These are phyloP conservation scores for Hygrophorus pudorinus DNA, from an alignment of 768 basidiomycete genomes.

Conservation along the genomic window DNA sequence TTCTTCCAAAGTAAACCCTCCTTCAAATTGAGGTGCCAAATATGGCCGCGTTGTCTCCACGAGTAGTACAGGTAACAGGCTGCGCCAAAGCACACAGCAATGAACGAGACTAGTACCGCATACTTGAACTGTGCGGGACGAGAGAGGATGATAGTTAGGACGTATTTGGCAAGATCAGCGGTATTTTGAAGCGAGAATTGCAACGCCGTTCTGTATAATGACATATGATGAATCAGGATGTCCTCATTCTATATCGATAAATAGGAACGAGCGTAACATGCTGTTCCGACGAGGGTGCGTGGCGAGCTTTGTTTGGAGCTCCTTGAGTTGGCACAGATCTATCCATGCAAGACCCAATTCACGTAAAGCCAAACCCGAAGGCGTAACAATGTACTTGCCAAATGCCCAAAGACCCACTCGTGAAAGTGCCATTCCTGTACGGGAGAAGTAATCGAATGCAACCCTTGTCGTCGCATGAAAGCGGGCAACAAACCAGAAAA, in stretches of 20 bases:
- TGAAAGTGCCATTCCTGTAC: slow-evolving; percentile 33
- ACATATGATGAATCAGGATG: too few species aligned
- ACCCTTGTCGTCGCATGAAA: too few species aligned
- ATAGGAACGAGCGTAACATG: not conserved
- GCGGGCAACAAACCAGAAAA: slow-evolving; percentile 25
- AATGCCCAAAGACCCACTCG: slow-evolving; percentile 43
- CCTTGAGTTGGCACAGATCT: slow-evolving; percentile 38
- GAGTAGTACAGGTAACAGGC: slow-evolving; percentile 21
- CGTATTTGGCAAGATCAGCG: slow-evolving; percentile 7
- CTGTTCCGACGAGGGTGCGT: slow-evolving; percentile 35
- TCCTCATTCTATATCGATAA: not conserved
- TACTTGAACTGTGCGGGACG: slow-evolving; percentile 14
- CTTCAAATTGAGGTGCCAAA: slow-evolving; percentile 16
- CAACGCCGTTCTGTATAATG: not conserved
- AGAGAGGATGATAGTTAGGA: slow-evolving; percentile 13
- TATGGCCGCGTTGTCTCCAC: slow-evolving; percentile 22
- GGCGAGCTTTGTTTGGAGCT: slow-evolving; percentile 34
- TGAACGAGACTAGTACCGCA: slow-evolving; percentile 17
- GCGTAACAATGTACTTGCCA: slow-evolving; percentile 10
- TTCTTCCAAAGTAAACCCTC: too few species aligned
- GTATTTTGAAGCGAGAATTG: not conserved
- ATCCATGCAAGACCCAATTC: not conserved
- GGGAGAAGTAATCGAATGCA: not conserved
- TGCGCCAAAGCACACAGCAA: slow-evolving; percentile 20
- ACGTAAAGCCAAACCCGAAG: not conserved